Evolutionary conservation across 2,329 filamentous ascomycete genomes (phyloP).

Genomic region (Hypomyces perniciosus): DNA sequence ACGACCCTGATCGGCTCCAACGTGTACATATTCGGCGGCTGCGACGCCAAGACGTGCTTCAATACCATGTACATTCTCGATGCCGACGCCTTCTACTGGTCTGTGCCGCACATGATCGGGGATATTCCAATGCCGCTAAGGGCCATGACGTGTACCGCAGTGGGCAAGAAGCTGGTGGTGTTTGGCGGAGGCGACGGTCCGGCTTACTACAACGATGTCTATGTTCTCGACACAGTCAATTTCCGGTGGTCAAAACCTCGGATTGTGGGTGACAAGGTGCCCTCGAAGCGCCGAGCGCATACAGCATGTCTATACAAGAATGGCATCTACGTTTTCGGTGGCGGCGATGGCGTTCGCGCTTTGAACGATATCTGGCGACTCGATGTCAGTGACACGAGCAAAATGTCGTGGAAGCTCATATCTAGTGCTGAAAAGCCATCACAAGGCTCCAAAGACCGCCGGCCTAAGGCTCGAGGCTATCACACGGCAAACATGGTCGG

Average conservation of each 20-base stretch:
- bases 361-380: conserved; percentile 69
- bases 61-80: conserved; percentile 65
- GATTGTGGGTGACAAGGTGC: conserved; percentile 51
- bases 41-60: conserved; percentile 61
- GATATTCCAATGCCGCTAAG: conserved; percentile 59
- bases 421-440: conserved; percentile 40
- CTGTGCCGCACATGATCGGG: conserved; percentile 56
- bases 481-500: conserved; percentile 70
- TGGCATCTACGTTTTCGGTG: conserved; percentile 66
- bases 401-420: conserved; percentile 64
- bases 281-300: conserved; percentile 59
- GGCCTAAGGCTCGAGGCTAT: conserved; percentile 61
- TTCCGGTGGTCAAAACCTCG: conserved; percentile 60
- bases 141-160: conserved; percentile 67
- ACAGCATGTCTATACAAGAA: conserved; percentile 67
- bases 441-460: conserved; percentile 29
- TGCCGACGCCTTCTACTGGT: conserved; percentile 66
- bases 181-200: conserved; percentile 67
- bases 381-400: conserved; percentile 58
- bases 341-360: conserved; percentile 63
- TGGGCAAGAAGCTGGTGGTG: conserved; percentile 63
- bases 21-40: conserved; percentile 63
- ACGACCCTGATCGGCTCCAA: conserved; percentile 61
- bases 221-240: conserved; percentile 65
- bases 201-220: conserved; percentile 66